Conservation (phyloP, 1,284 basidiomycete genomes). For the Fomitopsis pinicola region DNA sequence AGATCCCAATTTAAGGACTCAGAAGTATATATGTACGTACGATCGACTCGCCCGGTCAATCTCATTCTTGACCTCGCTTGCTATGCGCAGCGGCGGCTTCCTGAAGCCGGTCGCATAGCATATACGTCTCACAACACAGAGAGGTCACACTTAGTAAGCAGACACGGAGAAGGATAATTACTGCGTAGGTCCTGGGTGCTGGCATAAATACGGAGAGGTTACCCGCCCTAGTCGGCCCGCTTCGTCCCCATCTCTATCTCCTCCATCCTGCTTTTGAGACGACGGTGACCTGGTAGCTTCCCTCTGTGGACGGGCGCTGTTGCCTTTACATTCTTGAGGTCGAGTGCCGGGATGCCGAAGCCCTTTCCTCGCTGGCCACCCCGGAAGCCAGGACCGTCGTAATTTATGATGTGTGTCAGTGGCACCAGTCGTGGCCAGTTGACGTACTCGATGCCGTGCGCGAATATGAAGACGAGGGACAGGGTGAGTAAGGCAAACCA, state of each 20-base stretch:
- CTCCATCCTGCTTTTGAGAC: slow-evolving; percentile 41
- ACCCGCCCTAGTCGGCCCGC: slow-evolving; percentile 54
- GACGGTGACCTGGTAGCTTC: slow-evolving; percentile 33
- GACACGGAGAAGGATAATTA: background rate
- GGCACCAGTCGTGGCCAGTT: slow-evolving; percentile 92
- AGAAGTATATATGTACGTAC: no score
- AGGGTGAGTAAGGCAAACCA: slow-evolving; percentile 67
- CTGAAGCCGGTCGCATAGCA: no score
- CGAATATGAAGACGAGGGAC: slow-evolving; percentile 67
- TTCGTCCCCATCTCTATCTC: slow-evolving; percentile 60
- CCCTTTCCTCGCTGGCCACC: slow-evolving; percentile 78
- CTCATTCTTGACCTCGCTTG: no score
- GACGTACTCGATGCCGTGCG: slow-evolving; percentile 85
- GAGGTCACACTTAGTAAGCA: no score
- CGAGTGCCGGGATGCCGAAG: slow-evolving; percentile 35
- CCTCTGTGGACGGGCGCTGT: slow-evolving; percentile 29
- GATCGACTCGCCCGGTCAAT: no score
- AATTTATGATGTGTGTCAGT: slow-evolving; percentile 81
- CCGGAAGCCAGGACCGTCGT: slow-evolving; percentile 83
- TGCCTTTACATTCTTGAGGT: slow-evolving; percentile 29
- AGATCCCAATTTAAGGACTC: no score
- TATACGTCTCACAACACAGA: no score
- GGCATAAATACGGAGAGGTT: background rate
- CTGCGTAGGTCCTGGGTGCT: background rate
- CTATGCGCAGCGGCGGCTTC: no score